These are phyloP conservation scores for Symbiodinium pilosum DNA, from an alignment of 73 alveolate species.

Conservation along the genomic window DNA sequence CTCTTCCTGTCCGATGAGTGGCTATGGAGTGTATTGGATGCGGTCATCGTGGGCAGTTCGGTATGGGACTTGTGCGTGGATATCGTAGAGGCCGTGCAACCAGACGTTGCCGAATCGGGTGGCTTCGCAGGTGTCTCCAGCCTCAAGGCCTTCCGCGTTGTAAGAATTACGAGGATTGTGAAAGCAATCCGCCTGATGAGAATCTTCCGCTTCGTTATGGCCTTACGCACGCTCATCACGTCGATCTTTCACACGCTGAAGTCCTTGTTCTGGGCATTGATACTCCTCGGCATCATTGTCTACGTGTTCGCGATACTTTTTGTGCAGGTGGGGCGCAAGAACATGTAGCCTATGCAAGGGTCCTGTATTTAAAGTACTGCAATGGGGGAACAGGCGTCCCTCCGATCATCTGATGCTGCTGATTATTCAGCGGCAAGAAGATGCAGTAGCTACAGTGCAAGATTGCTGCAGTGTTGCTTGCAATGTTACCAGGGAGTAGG, in stretches of 20 bases:
- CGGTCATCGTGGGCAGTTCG: neutral
- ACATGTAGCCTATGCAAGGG: no score
- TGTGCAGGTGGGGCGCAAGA: neutral
- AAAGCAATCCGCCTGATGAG: conserved; percentile 17
- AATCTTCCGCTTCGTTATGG: conserved; percentile 14
- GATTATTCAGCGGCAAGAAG: no score
- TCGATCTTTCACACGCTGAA: conserved; percentile 19
- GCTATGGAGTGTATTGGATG: neutral
- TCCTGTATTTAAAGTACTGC: no score
- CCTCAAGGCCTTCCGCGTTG: conserved; percentile 34
- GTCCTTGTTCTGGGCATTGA: conserved; percentile 24
- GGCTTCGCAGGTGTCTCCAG: neutral
- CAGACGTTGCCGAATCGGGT: neutral
- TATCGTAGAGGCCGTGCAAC: neutral
- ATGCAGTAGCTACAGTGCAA: no score
- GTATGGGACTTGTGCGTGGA: neutral
- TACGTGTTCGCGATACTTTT: neutral
- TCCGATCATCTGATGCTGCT: no score
- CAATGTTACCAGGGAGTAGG: no score
- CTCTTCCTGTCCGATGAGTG: neutral
- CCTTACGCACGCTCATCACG: conserved; percentile 5
- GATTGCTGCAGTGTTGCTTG: no score
- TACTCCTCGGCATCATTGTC: neutral
- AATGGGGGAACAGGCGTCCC: no score
- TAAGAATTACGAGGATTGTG: conserved; percentile 15